Percentiles rank a stretch among this genome's conserved stretches.
These are phyloP conservation scores for Oxytropis ochrocephala DNA, from an alignment of 306 rosid species.

Conservation along the genomic window DNA sequence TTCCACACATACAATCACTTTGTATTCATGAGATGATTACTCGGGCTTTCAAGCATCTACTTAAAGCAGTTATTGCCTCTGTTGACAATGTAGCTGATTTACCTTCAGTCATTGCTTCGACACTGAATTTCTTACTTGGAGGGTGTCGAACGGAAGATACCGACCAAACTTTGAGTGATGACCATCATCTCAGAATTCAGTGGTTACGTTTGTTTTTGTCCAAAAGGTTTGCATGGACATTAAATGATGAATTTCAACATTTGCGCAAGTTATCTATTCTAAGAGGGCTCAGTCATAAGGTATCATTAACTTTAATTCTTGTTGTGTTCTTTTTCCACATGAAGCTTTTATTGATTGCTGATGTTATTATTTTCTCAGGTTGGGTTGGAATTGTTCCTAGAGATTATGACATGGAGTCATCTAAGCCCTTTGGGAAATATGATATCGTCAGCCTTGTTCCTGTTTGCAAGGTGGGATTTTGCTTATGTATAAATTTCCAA, in stretches of 20 bases:
- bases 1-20: slow-evolving; percentile 95
- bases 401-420: slow-evolving; percentile 77
- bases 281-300: slow-evolving; percentile 91
- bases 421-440: slow-evolving; percentile 60
- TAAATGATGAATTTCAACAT: slow-evolving; percentile 68
- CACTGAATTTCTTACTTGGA: slow-evolving; percentile 75
- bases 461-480: slow-evolving; percentile 68
- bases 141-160: slow-evolving; percentile 35
- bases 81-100: slow-evolving; percentile 45
- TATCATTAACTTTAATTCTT: slow-evolving; percentile 17
- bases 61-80: slow-evolving; percentile 69
- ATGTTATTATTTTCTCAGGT: slow-evolving; percentile 38
- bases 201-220: slow-evolving; percentile 58
- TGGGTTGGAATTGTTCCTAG: slow-evolving; percentile 82
- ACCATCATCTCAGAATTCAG: slow-evolving; percentile 49
- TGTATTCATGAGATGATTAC: slow-evolving; percentile 96
- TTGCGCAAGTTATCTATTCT: slow-evolving; percentile 77
- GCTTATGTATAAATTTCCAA: background rate
- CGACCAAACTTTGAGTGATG: slow-evolving; percentile 36
- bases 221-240: slow-evolving; percentile 68
- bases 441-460: slow-evolving; percentile 86
- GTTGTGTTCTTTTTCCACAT: background rate
- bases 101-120: slow-evolving; percentile 55
- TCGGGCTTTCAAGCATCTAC: slow-evolving; percentile 86
- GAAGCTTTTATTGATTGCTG: slow-evolving; percentile 10